Evolutionary conservation across 1,284 basidiomycete species (phyloP).

Genomic region (Ustilago vetiveriae): DNA sequence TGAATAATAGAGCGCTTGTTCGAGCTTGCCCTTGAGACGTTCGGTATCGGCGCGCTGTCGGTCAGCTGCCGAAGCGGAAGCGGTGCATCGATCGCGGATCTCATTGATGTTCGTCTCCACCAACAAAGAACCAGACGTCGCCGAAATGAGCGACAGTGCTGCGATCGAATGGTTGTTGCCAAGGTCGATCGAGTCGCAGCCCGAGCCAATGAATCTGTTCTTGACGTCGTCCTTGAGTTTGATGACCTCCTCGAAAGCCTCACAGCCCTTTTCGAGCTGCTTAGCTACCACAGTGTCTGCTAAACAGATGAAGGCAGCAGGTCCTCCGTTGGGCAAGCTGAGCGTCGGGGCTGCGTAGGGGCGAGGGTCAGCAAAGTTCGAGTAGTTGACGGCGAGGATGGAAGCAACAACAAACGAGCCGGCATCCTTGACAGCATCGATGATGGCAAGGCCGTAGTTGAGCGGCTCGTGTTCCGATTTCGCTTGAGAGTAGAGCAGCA

Average conservation of each 20-base stretch:
- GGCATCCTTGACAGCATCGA: conserved; percentile 32
- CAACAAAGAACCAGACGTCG: conserved; percentile 55
- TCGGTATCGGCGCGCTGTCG: conserved; percentile 61
- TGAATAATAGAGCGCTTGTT: conserved; percentile 85
- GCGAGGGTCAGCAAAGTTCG: conserved; percentile 51
- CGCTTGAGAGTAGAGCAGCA: conserved; percentile 51
- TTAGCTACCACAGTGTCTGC: conserved; percentile 53
- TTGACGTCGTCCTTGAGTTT: conserved; percentile 61
- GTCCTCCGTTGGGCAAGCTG: conserved; percentile 56
- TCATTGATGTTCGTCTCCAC: conserved; percentile 48
- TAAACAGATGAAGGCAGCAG: conserved; percentile 59
- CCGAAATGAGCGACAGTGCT: conserved; percentile 60
- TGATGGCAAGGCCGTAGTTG: conserved; percentile 41
- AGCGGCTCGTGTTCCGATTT: conserved; percentile 28
- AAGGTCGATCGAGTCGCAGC: conserved; percentile 29
- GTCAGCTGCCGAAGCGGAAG: conserved; percentile 22
- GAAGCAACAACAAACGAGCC: conserved; percentile 39
- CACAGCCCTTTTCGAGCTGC: conserved; percentile 33
- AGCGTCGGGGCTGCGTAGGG: conserved; percentile 53
- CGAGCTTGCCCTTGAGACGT: conserved; percentile 82
- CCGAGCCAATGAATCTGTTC: conserved; percentile 65
- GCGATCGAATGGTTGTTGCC: conserved; percentile 17
- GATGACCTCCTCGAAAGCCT: conserved; percentile 66
- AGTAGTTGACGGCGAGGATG: conserved; percentile 26
- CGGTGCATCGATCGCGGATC: conserved; percentile 32